phyloP scores from a whole-genome alignment of 768 basidiomycete species.

The Cytidiella melzeri region DNA sequence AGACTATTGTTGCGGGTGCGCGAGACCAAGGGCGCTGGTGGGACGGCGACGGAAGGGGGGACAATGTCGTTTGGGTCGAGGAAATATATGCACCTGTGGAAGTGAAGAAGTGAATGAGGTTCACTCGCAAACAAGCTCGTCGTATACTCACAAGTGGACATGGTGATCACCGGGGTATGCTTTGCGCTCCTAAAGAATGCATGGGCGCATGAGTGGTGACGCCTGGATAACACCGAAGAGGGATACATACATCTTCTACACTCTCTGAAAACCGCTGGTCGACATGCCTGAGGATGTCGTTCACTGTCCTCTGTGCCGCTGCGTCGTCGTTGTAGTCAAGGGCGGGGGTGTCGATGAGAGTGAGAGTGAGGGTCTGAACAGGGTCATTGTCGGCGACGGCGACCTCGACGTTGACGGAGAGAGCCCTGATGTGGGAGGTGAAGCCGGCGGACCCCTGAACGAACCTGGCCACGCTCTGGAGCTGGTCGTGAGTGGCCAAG shows the following conservation, averaged over 20 bases:
- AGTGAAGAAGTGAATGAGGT: too few species aligned
- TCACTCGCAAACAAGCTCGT: slow-evolving; percentile 11
- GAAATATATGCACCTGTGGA: slow-evolving; percentile 74
- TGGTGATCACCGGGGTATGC: slow-evolving; percentile 67
- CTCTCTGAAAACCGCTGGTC: slow-evolving; percentile 70
- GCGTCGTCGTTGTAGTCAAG: slow-evolving; percentile 67
- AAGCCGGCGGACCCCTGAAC: slow-evolving; percentile 68
- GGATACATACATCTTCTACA: slow-evolving; percentile 65
- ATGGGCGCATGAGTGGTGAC: background rate
- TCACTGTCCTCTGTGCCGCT: slow-evolving; percentile 54
- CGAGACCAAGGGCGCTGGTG: slow-evolving; percentile 60
- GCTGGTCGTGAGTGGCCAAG: slow-evolving; percentile 63
- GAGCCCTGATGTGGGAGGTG: slow-evolving; percentile 65
- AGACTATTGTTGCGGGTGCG: slow-evolving; percentile 67
- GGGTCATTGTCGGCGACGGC: slow-evolving; percentile 40
- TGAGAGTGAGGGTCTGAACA: slow-evolving; percentile 60
- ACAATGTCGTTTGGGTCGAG: slow-evolving; percentile 79
- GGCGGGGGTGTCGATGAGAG: slow-evolving; percentile 79
- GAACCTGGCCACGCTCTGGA: slow-evolving; percentile 75
- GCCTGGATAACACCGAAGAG: background rate
- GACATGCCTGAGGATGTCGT: slow-evolving; percentile 65
- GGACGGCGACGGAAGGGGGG: slow-evolving; percentile 60
- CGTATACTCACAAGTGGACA: slow-evolving; percentile 63
- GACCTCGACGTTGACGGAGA: slow-evolving; percentile 66
- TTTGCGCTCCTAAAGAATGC: slow-evolving; percentile 55